Base-by-base conservation (phyloP, 2,329 filamentous ascomycete genomes). In the Lasiodiplodia theobromae region DNA sequence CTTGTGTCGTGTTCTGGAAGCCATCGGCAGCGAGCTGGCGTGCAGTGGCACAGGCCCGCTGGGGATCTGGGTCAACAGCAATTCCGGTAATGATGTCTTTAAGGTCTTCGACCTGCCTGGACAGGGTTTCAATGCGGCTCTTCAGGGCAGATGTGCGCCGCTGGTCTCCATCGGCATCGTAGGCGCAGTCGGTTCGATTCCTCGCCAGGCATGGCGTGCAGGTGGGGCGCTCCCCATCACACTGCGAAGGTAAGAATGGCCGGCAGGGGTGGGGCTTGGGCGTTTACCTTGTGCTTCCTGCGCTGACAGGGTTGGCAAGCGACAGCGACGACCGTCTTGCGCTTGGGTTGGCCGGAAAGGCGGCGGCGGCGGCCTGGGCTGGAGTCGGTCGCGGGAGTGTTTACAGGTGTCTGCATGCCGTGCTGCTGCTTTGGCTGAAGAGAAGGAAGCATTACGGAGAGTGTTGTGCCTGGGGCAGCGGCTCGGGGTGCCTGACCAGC, bases 241-340 rank as follows among this genome's bases (percentile, higher is more conserved):
- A 72, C 70, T 63, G 25, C 12, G 18, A 47, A 18, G 10, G 7
- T 44, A 14, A 31, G 56, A 23, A 64, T 8, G 44, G 25, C 12
- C 12, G 38, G 6, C 31, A 51, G 7, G 31, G 31, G 14, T 18
- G 38, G 2, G 47, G 25, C 38, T 10, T 4, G 10, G 40, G 34
- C n/a, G 82, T 25, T 12, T 12, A 67, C 68, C 68, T 70, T 70
- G 44, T 54, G 51, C 40, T 70, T 70, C 18, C 69, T 67, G 25
- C 68, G 67, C 31, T 69, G 69, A 38, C 69, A 70, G 7, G 69
- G 62, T 37, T 47, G 56, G 31, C 69, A 70, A 56, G 69, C 69
- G 34, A 70, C 66, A 51, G 53, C 25, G 10, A 67, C 68, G 37
- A 70, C 66, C 21, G 56, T 56, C 21, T n/a, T 54, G 21, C 69